Evolutionary conservation across 208 protist genomes (phyloP), one percentile per base, ranked within the genome.

Genomic region (Acanthamoeba castellanii): DNA sequence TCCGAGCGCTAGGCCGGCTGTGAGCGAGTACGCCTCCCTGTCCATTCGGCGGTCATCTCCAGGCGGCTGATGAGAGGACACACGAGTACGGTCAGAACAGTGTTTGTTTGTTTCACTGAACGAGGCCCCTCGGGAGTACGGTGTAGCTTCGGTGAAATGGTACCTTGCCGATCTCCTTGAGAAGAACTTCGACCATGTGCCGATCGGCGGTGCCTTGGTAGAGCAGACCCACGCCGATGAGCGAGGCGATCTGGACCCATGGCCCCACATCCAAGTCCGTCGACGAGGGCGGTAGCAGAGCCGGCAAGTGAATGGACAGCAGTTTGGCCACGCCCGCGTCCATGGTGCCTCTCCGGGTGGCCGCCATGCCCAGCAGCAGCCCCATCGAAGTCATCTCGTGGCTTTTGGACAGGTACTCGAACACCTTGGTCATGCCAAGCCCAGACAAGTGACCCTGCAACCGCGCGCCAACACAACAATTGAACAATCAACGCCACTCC

Each of bases 151-250:
- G 45, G 7, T n/a, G 13, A 82, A 55, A 42, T 22, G 2, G 25
- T 82, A 82, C 74, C 74, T 82, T 82, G 74, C 92, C 84, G 30
- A 98, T 96, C 92, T 98, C 98, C 16, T 45, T 57, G 5, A 98
- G 61, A 4, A 98, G 57, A 13, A 98, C 95, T 78, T 98, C 97
- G 13, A 95, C 94, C 94, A 98, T 97, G 50, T 97, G 87, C 22
- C 97, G 61, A 95, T 98, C 92, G 1, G 59, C 64, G 1, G 92
- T 97, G 27, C 64, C 95, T 42, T 95, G 37, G 94, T 98, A 98
- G 5, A 98, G 94, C n/a, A 98, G 95, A 16, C 98, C 98, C 20
- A 98, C 84, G 47, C 97, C 97, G 7, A 98, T 30, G 0, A 98
- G 52, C 14, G 98, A 96, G 11, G 97, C 96, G 14, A 95, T 97